phyloP scores from a whole-genome alignment of 2,329 filamentous ascomycete genomes.

The Aspergillus sp. region DNA sequence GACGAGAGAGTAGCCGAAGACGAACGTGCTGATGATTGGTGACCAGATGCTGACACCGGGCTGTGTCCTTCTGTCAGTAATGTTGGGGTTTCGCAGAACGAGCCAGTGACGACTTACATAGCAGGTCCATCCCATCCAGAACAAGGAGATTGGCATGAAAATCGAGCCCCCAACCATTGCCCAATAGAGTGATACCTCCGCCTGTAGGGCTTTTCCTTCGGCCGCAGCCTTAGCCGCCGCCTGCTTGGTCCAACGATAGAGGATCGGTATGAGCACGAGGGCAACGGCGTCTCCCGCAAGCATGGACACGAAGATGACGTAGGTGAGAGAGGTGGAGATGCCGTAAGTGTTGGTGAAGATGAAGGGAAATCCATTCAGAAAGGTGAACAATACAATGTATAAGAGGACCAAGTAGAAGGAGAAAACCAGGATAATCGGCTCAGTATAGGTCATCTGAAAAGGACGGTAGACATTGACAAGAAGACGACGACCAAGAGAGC shows the following conservation, averaged over 20 bases:
- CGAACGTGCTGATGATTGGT: neutral
- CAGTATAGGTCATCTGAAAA: conserved; percentile 1
- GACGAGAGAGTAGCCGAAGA: conserved; percentile 3
- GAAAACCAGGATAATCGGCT: conserved; percentile 1
- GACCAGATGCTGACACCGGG: conserved; percentile 7
- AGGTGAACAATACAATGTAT: conserved; percentile 6
- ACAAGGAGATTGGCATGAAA: conserved; percentile 3
- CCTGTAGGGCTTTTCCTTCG: neutral
- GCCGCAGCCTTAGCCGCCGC: conserved; percentile 1
- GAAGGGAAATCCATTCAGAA: conserved; percentile 3
- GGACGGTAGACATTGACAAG: conserved; percentile 3
- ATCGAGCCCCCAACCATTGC: neutral
- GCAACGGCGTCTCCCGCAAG: conserved; percentile 3
- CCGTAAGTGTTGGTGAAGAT: conserved; percentile 2
- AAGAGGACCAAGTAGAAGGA: conserved; percentile 6
- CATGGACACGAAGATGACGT: neutral
- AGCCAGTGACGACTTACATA: neutral
- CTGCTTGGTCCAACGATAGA: conserved; percentile 4
- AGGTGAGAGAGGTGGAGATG: neutral
- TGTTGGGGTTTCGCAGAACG: neutral
- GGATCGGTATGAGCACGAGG: neutral
- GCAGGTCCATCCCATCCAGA: conserved; percentile 6
- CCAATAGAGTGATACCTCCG: conserved; percentile 1
- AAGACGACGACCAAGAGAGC: neutral
- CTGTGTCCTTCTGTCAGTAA: neutral